A percentile compares a stretch with the other conserved stretches of the same genome.
Evolutionary conservation across 495 filamentous ascomycete species (phyloP).

Genomic region (Penicillium soppii): DNA sequence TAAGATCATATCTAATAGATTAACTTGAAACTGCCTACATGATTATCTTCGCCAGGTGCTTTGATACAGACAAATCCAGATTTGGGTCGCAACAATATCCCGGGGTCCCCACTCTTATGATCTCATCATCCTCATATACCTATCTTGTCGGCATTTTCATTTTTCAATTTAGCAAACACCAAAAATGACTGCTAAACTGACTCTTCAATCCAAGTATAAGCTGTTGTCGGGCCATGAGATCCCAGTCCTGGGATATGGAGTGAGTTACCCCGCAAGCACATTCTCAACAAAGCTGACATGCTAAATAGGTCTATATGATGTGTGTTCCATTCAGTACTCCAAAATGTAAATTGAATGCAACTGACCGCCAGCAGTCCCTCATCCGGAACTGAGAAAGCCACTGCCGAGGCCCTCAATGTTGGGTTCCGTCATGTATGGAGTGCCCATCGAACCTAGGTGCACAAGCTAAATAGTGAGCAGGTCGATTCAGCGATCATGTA

Average conservation of each 20-base stretch:
- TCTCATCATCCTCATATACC: not conserved
- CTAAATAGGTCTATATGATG: constrained; percentile 70
- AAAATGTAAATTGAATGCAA: not conserved
- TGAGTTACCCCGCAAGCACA: constrained; percentile 36
- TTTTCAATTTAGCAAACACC: not conserved
- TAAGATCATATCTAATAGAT: no score
- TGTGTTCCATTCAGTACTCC: constrained; percentile 25
- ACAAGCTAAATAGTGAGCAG: constrained; percentile 32
- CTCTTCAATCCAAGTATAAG: constrained; percentile 31
- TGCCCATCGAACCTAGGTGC: not conserved
- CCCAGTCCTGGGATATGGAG: constrained; percentile 72
- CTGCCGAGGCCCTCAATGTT: constrained; percentile 60
- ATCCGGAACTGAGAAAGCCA: constrained; percentile 50
- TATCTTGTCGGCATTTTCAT: not conserved
- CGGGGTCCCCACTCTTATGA: not conserved
- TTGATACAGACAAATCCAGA: no score
- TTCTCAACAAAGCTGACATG: not conserved
- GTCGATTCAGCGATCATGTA: constrained; percentile 58
- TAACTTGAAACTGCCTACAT: no score
- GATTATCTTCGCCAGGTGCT: no score
- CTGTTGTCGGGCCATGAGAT: constrained; percentile 80
- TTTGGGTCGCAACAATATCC: not conserved
- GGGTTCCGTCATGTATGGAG: constrained; percentile 61
- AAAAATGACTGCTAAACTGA: constrained; percentile 30
- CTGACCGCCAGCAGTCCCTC: constrained; percentile 41